Conservation (phyloP, 441 rosid species). For the Rhodomyrtus psidioides region DNA sequence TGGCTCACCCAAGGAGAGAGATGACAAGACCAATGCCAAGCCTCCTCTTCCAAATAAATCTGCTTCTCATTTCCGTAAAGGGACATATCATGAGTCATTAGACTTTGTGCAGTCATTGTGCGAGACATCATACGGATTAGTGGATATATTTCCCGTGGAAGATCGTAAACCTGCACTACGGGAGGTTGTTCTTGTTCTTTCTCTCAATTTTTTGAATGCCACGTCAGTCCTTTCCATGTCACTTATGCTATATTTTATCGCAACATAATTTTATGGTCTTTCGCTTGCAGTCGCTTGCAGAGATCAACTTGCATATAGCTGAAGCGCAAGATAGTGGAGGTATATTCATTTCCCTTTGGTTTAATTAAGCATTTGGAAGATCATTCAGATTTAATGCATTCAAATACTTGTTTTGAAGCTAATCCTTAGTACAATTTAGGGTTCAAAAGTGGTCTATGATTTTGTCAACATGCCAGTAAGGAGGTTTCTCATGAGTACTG, state of each 20-base stretch:
- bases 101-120: constrained; percentile 89
- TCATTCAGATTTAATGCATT: not conserved
- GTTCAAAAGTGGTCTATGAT: not conserved
- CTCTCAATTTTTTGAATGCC: not conserved
- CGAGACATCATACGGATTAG: constrained; percentile 95
- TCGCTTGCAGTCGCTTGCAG: constrained; percentile 72
- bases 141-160: constrained; percentile 94
- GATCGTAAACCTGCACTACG: constrained; percentile 89
- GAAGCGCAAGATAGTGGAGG: constrained; percentile 92
- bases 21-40: constrained; percentile 55
- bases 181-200: constrained; percentile 52
- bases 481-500: not conserved
- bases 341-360: constrained; percentile 17
- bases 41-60: constrained; percentile 78
- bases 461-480: not conserved
- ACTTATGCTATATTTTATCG: not conserved
- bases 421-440: not conserved
- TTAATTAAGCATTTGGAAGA: not conserved
- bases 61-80: constrained; percentile 78
- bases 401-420: not conserved
- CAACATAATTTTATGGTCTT: not conserved
- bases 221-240: not conserved
- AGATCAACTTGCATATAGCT: constrained; percentile 68
- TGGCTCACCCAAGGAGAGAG: constrained; percentile 77
- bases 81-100: constrained; percentile 88